A percentile compares a stretch with the other conserved stretches of the same genome.
These are phyloP conservation scores for Triticum timopheevii DNA, from an alignment of 176 grass and related monocot genomes.

Conservation along the genomic window DNA sequence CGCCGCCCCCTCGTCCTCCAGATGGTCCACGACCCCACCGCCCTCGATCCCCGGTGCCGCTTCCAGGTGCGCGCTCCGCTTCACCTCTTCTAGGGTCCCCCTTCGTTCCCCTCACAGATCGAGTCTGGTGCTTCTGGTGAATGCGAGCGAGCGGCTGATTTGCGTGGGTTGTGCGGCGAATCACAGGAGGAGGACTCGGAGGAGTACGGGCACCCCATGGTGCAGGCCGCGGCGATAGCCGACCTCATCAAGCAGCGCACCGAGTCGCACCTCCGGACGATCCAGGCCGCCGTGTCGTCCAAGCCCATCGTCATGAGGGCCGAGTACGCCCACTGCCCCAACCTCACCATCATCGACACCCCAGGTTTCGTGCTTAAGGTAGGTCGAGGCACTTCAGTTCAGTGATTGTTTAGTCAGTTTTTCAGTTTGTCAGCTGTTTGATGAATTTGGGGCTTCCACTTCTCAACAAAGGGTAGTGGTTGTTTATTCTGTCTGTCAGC, in stretches of 20 bases:
- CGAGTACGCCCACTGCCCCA: slow-evolving; percentile 96
- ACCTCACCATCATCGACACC: slow-evolving; percentile 98
- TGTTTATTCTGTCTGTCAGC: background rate
- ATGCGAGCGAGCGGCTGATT: slow-evolving; percentile 21
- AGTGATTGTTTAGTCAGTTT: too few species aligned
- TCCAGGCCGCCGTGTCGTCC: slow-evolving; percentile 80
- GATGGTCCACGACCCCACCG: slow-evolving; percentile 90
- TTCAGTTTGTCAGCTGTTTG: too few species aligned
- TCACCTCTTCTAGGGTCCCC: slow-evolving; percentile 12
- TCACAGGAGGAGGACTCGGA: slow-evolving; percentile 97
- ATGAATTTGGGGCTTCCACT: background rate
- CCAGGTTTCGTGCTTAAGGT: slow-evolving; percentile 98
- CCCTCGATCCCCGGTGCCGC: slow-evolving; percentile 87
- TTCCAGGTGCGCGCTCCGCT: slow-evolving; percentile 63
- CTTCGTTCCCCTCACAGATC: background rate
- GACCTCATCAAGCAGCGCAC: slow-evolving; percentile 92
- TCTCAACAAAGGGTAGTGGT: background rate
- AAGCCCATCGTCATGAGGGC: slow-evolving; percentile 98
- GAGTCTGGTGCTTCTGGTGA: slow-evolving; percentile 11
- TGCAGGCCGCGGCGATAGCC: slow-evolving; percentile 64
- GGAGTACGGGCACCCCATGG: slow-evolving; percentile 82
- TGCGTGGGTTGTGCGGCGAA: background rate
- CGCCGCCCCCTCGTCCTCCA: slow-evolving; percentile 92
- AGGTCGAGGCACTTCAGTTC: background rate
- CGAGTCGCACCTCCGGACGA: slow-evolving; percentile 66